A percentile compares a stretch with the other conserved stretches of the same genome.
phyloP scores from a whole-genome alignment of 331 rosid genomes.

The Pyracantha coccinea region DNA sequence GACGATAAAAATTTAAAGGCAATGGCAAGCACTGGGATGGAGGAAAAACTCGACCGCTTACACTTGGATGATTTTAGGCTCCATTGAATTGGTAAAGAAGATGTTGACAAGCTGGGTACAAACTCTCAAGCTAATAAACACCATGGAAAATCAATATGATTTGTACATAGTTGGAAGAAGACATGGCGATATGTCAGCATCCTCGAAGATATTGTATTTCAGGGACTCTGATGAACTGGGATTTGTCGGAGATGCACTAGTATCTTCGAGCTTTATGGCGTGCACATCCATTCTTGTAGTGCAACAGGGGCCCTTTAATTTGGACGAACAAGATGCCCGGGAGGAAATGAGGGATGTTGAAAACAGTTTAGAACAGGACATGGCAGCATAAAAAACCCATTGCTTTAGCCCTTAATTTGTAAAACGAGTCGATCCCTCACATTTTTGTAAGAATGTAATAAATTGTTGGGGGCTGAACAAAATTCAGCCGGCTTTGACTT shows the following conservation, averaged over 20 bases:
- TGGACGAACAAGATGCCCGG: not conserved
- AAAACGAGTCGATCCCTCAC: too few relatives aligned
- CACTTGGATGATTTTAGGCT: constrained; percentile 6
- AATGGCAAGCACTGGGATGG: not conserved
- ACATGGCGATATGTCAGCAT: not conserved
- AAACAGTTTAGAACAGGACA: not conserved
- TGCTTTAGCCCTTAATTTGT: too few relatives aligned
- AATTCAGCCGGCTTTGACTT: not conserved
- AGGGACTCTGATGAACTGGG: constrained; percentile 18
- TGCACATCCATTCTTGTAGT: constrained; percentile 19
- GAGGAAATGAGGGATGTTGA: not conserved
- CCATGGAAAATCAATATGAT: constrained; percentile 9
- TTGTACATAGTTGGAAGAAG: constrained; percentile 20
- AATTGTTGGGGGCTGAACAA: too few relatives aligned
- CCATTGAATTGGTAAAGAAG: not conserved
- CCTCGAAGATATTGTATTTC: not conserved
- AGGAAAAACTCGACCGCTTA: not conserved
- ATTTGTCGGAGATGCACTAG: constrained; percentile 9
- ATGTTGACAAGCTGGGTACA: not conserved
- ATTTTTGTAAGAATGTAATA: too few relatives aligned
- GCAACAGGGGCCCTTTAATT: not conserved
- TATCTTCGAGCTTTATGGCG: not conserved
- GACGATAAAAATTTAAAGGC: not conserved
- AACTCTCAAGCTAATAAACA: not conserved
- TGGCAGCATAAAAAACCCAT: not conserved